A percentile compares a stretch with the other conserved stretches of the same genome.
phyloP scores from a whole-genome alignment of 116 monocot genomes.

The Dioscorea cayenensis region DNA sequence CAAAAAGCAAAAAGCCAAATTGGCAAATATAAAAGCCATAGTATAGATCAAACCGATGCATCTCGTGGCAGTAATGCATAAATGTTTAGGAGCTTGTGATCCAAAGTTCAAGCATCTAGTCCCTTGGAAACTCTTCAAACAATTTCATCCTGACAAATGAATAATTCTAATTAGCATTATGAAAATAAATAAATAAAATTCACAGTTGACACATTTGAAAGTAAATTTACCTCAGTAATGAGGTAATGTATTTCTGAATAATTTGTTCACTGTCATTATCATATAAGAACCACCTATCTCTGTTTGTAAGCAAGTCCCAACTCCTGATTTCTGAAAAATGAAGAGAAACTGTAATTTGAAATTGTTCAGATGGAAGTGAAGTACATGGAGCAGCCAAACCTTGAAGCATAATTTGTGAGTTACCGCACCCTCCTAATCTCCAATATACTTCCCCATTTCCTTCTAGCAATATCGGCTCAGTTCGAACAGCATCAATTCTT shows the following conservation, averaged over 20 bases:
- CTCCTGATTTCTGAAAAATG: conserved; percentile 35
- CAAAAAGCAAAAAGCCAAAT: not conserved
- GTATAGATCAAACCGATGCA: too few relatives aligned
- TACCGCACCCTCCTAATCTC: conserved; percentile 27
- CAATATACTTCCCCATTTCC: conserved; percentile 38
- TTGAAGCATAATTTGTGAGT: conserved; percentile 47
- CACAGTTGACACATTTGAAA: not conserved
- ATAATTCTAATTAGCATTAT: not conserved
- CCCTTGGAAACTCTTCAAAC: not conserved
- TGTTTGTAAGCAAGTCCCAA: conserved; percentile 9
- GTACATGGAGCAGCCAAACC: conserved; percentile 16
- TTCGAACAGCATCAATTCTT: conserved; percentile 42
- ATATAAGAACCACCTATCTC: conserved; percentile 52
- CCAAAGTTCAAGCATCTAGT: too few relatives aligned
- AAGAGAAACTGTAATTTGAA: not conserved
- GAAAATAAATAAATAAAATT: not conserved
- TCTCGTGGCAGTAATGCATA: too few relatives aligned
- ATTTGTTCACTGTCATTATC: conserved; percentile 29
- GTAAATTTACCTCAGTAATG: conserved; percentile 22
- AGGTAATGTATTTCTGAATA: conserved; percentile 39
- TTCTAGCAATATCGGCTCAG: conserved; percentile 30
- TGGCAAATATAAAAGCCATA: too few relatives aligned
- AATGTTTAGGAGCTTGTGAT: too few relatives aligned
- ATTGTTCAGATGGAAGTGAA: not conserved
- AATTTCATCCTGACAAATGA: not conserved